Percentiles rank a stretch among this genome's conserved stretches.
Conservation (phyloP, 192 early-diverging fungal species). For the Backusella australiensis region DNA sequence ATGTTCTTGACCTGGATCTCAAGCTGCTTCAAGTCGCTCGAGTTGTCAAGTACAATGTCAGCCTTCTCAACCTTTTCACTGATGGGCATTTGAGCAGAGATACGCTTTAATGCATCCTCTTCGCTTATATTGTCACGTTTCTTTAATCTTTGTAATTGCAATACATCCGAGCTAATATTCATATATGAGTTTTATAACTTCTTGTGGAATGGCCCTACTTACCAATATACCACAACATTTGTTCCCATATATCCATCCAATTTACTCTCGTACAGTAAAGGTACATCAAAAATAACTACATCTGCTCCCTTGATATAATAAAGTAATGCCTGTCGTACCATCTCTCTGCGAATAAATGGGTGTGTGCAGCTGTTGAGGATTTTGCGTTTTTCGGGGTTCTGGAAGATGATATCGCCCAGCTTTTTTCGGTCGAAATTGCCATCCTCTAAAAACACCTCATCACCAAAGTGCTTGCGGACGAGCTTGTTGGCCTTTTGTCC, state of each 20-base stretch:
- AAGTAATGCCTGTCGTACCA: conserved; percentile 63
- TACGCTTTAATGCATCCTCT: conserved; percentile 64
- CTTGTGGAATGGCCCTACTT: conserved; percentile 11
- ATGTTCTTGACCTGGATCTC: conserved; percentile 32
- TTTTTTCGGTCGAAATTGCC: conserved; percentile 70
- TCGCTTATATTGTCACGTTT: conserved; percentile 66
- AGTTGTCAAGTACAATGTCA: conserved; percentile 85
- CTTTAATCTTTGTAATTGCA: conserved; percentile 76
- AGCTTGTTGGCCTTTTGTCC: conserved; percentile 67
- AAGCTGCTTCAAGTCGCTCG: conserved; percentile 56
- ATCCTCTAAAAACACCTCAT: conserved; percentile 50
- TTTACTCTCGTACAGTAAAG: conserved; percentile 87
- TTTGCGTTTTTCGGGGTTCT: conserved; percentile 64
- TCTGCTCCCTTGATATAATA: conserved; percentile 68
- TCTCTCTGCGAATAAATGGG: conserved; percentile 82
- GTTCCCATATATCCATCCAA: conserved; percentile 69
- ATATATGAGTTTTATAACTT: conserved; percentile 28
- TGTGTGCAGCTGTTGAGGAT: conserved; percentile 85
- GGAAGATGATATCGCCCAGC: conserved; percentile 80
- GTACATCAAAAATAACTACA: conserved; percentile 86
- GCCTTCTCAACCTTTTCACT: conserved; percentile 76
- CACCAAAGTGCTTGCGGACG: conserved; percentile 79
- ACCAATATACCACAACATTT: conserved; percentile 84
- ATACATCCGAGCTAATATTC: conserved; percentile 54
- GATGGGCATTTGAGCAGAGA: conserved; percentile 82